Base-by-base conservation (phyloP, 1,284 basidiomycete genomes). In the Ganoderma sinense region DNA sequence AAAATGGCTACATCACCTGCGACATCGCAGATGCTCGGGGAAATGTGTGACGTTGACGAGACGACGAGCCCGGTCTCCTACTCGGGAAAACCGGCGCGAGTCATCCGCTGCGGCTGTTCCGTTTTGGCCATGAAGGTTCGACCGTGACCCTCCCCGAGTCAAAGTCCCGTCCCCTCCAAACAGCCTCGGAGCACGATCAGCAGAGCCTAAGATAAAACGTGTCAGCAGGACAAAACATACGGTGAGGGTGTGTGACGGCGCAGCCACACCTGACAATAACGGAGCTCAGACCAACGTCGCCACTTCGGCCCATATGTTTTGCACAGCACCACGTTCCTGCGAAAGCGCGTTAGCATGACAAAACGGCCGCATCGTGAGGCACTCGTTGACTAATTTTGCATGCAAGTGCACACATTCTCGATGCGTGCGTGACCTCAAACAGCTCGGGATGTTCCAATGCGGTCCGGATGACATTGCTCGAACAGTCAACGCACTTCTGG, bases 1-100 rank as follows among this genome's bases (percentile, higher is more conserved):
- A 65, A 68, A 68, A 58, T 40, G 26, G 59, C n/a, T 36, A 39
- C 39, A 39, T 64, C 67, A 72, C 69, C 45, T 61, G 63, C 65
- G 58, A 53, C 56, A 10, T 33, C 20, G 33, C 56, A 39, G 20
- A 33, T n/a, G 29, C n/a, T 33, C 33, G 56, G 14, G 23, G 23
- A 40, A 56, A 33, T 14, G 29, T 18, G 53, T 0, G 53, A 56
- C 29, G 16, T 41, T 20, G 36, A 39, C n/a, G n/a, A 61, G 39
- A 61, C 59, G 59, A 40, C 36, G 36, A 41, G 8, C 39, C 56
- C 56, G 36, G 56, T 39, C 18, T 61, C 39, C 39, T 39, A 40
- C 20, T 20, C 56, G 33, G 56, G 56, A 33, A 33, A 59, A 39
- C 33, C 20, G 56, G 56, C 33, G n/a, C 59, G 59, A 41, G 59